Base-by-base conservation (phyloP, 176 grass and related monocot genomes). In the Eragrostis curvula region DNA sequence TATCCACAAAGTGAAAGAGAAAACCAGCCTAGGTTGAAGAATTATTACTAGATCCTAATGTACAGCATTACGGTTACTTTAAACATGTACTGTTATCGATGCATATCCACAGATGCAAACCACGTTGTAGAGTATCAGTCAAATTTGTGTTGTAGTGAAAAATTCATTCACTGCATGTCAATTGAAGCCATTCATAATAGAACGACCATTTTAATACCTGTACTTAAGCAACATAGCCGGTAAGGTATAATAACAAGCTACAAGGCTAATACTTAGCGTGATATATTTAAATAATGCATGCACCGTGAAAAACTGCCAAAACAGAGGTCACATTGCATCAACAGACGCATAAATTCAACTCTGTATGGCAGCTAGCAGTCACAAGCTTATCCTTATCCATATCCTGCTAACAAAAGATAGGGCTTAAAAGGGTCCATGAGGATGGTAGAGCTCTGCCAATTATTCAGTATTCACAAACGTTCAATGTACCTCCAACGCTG, bases 301-400 rank as follows among this genome's bases (percentile, higher is more conserved):
- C 55, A 85, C 24, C 62, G 3, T 46, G 51, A 85, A 70, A 78
- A 13, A 61, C 25, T 30, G 71, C 63, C 72, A 82, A 72, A 89
- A 78, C 9, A 78, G 66, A 25, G 18, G 66, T 89, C 66, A 27
- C 41, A 41, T 77, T 70, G 68, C 71, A 74, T 85, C 83, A 77
- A 18, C 58, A 84, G 71, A 49, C 12, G 65, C 65, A 71, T 43
- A 7, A 48, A 40, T 81, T 89, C 78, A 82, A 82, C 66, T 36
- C 41, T 30, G 30, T 39, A 72, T 81, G 72, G 48, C 66, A 67
- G 49, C 47, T 24, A 72, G 56, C 82, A 48, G 50, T 27, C 64
- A 65, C 55, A 60, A 66, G 66, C 41, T 50, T 82, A 73, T 73
- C 57, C 78, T 86, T 84, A 82, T 86, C 83, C 40, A 81, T 20